These are phyloP conservation scores for Botrytis squamosa DNA, from an alignment of 2,329 filamentous ascomycete genomes.

Conservation along the genomic window DNA sequence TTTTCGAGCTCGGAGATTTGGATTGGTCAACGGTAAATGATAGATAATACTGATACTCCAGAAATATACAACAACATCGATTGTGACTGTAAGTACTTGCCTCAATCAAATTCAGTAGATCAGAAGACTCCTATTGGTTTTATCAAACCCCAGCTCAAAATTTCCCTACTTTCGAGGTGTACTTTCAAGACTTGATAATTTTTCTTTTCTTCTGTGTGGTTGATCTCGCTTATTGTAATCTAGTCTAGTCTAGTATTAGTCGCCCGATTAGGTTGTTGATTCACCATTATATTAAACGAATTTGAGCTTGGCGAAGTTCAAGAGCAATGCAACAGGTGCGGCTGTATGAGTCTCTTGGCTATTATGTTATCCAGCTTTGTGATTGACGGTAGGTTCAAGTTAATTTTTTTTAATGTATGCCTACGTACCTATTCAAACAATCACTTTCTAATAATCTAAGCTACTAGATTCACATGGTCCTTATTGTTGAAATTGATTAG, in stretches of 20 bases:
- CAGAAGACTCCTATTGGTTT: neutral
- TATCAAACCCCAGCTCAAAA: neutral
- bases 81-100: neutral
- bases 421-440: no score
- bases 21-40: neutral
- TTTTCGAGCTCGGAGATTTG: neutral
- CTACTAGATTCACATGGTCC: no score
- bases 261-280: neutral
- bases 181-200: neutral
- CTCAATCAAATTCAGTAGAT: neutral
- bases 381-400: neutral
- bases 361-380: neutral
- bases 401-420: no score
- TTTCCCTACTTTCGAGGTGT: neutral
- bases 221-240: neutral
- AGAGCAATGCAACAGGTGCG: neutral
- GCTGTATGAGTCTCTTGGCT: neutral
- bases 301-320: neutral
- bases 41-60: neutral
- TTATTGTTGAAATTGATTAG: no score
- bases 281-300: neutral
- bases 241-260: neutral
- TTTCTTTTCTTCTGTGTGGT: neutral
- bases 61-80: neutral
- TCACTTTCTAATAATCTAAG: neutral